Conservation (phyloP, 1,284 basidiomycete species). For the Rhodotorula sp. region DNA sequence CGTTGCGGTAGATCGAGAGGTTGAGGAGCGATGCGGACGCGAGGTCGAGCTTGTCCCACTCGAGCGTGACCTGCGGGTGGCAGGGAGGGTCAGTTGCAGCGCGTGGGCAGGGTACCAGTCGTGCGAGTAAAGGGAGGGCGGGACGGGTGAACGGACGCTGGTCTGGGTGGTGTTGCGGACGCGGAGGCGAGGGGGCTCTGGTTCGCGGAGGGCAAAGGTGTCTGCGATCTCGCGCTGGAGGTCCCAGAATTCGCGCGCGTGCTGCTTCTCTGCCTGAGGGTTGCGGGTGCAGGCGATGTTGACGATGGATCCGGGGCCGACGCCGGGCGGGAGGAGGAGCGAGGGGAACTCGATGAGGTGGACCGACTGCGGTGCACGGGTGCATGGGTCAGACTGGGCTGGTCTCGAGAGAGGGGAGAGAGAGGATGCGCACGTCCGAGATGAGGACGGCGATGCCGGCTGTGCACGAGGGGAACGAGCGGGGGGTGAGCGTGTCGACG, state of each 20-base stretch:
- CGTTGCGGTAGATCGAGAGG: conserved; percentile 87
- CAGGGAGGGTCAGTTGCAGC: background rate
- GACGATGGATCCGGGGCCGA: conserved; percentile 90
- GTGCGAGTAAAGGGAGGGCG: too few species aligned
- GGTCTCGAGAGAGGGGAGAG: background rate
- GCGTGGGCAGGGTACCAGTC: background rate
- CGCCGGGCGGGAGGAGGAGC: conserved; percentile 82
- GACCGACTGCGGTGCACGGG: conserved; percentile 46
- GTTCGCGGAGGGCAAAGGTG: conserved; percentile 68
- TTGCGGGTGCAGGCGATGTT: conserved; percentile 91
- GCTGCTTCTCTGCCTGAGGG: conserved; percentile 70
- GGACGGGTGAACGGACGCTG: conserved; percentile 57
- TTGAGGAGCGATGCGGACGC: conserved; percentile 81
- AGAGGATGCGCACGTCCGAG: conserved; percentile 31
- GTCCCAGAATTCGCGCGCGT: conserved; percentile 75
- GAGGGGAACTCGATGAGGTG: conserved; percentile 96
- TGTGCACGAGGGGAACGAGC: conserved; percentile 1
- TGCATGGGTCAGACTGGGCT: background rate
- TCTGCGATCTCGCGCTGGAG: conserved; percentile 77
- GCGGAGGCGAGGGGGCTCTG: conserved; percentile 66
- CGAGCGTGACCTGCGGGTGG: conserved; percentile 11
- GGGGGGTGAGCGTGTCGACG: background rate
- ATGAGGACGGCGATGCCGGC: conserved; percentile 45
- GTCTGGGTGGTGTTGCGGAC: conserved; percentile 94
- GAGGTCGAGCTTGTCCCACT: conserved; percentile 62